Percentiles rank a stretch among this genome's conserved stretches.
These are phyloP conservation scores for Phialophora verrucosa DNA, from an alignment of 2,329 filamentous ascomycete species.

Conservation along the genomic window DNA sequence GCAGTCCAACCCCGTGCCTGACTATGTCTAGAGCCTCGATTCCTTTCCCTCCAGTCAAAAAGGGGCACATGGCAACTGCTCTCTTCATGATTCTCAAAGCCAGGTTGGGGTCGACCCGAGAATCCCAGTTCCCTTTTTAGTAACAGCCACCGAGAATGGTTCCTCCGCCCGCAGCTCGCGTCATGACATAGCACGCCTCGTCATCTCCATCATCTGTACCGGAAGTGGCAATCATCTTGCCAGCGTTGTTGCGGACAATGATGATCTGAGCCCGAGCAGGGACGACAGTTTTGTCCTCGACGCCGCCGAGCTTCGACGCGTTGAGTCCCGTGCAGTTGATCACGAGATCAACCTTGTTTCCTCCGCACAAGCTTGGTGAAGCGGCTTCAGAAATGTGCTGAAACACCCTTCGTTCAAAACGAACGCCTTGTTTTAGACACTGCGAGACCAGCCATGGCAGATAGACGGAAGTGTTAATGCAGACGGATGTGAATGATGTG, in stretches of 20 bases:
- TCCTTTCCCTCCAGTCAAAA: conserved; percentile 68
- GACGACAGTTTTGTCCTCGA: conserved; percentile 73
- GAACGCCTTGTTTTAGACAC: conserved; percentile 74
- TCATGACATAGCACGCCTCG: conserved; percentile 82
- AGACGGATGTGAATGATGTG: conserved; percentile 79
- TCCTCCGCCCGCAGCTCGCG: conserved; percentile 74
- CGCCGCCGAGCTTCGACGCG: conserved; percentile 76
- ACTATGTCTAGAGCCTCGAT: conserved; percentile 76
- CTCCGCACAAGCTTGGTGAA: conserved; percentile 66
- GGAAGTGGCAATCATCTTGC: conserved; percentile 71
- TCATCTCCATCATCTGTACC: conserved; percentile 74
- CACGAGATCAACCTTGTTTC: conserved; percentile 67
- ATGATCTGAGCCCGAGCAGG: conserved; percentile 84
- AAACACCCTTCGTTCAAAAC: conserved; percentile 67
- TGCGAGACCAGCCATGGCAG: conserved; percentile 83
- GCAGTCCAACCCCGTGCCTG: conserved; percentile 80
- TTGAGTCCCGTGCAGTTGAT: conserved; percentile 86
- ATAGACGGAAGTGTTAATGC: conserved; percentile 88
- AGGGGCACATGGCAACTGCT: conserved; percentile 67
- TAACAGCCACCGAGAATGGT: conserved; percentile 85
- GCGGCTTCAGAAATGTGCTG: conserved; percentile 73
- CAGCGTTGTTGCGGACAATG: conserved; percentile 77
- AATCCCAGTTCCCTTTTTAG: conserved; percentile 78
- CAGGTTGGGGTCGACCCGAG: conserved; percentile 75
- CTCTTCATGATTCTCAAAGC: conserved; percentile 83